Base-by-base conservation (phyloP, 2,329 filamentous ascomycete genomes). In the Exserohilum rostratum region DNA sequence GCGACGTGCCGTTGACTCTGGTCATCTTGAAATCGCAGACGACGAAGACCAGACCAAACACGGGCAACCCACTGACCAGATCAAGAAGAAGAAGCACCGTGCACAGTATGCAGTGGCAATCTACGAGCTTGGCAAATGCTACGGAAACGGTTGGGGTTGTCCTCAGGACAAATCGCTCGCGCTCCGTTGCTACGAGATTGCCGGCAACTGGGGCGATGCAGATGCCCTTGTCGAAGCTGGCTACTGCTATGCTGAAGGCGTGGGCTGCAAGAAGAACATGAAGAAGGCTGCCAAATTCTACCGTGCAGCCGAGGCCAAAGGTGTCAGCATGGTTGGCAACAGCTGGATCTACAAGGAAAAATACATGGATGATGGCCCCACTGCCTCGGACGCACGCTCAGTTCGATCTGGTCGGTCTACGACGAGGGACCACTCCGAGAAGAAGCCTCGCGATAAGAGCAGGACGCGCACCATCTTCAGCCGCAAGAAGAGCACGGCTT, bases 261-360 rank as follows among this genome's bases (percentile, higher is more conserved):
- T 96, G 48, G 95, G 95, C 4, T 96, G 90, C 74, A 96, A 95
- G 81, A 99, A 98, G 78, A 90, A 98, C 71, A 80, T 97, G 71
- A 97, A 92, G 80, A 97, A 93, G 78, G 93, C 91, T 45, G 93
- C 95, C 55, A 90, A 86, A 57, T 91, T 95, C 68, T 98, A 98
- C 74, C 88, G 95, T 18, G 83, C 88, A 80, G 95, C 95, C 5
- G 95, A 96, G 74, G 87, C 89, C 20, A 95, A 95, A 77, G 95
- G 95, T 6, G 93, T 97, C 82, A 96, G 87, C 76, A 98, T 98
- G 92, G 89, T 96, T 52, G 95, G 95, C 50, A 98, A 98, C 74
- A 97, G 92, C 81, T 99, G 95, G 93, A 98, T 98, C 66, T 93
- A 97, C 81, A 98, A 98, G 76, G 79, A 91, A 53, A 98, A 98